Base-by-base conservation (phyloP, 2,329 filamentous ascomycete genomes). In the Nothophaeocryptopus gaeumannii region DNA sequence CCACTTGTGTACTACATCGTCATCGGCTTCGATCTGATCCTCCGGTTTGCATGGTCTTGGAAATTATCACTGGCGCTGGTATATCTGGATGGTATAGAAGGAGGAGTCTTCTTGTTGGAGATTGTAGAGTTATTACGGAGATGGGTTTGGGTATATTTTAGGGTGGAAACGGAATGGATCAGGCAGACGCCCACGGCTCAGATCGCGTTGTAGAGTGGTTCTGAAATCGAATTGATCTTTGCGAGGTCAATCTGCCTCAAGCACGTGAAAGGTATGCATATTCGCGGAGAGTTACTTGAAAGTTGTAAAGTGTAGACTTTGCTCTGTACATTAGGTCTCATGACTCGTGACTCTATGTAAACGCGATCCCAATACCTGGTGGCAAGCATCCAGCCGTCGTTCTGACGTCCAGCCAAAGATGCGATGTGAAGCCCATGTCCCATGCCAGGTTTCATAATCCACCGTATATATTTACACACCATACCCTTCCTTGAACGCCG, bases 141-240 rank as follows among this genome's bases (percentile, higher is more conserved):
- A 50, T 97, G 92, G 90, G 80, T 97, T 53, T 99, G 93, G 93
- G 89, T 96, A 50, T 97, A 96, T 71, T 89, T 97, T 72, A 82
- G 93, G 8, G 85, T 95, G 35, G 93, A 99, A 76, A 91, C 89
- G 15, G 93, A 99, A 74, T 96, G 88, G 87, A 57, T 67, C n/a
- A 51, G 62, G 36, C 48, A 43, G 10, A 48, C 45, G 29, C 49
- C 47, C 20, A 26, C 20, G 20, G 7, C 4, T 26, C 20, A 26
- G 20, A 26, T 26, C 7, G 20, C 4, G 7, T 26, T 26, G 20
- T 26, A 26, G 20, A n/a, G n/a, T n/a, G n/a, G n/a, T n/a, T n/a
- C n/a, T n/a, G n/a, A n/a, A n/a, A n/a, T n/a, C n/a, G n/a, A n/a
- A n/a, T n/a, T n/a, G n/a, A n/a, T n/a, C n/a, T n/a, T n/a, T n/a